phyloP scores from a whole-genome alignment of 768 basidiomycete genomes.

The Phlebiopsis gigantea region DNA sequence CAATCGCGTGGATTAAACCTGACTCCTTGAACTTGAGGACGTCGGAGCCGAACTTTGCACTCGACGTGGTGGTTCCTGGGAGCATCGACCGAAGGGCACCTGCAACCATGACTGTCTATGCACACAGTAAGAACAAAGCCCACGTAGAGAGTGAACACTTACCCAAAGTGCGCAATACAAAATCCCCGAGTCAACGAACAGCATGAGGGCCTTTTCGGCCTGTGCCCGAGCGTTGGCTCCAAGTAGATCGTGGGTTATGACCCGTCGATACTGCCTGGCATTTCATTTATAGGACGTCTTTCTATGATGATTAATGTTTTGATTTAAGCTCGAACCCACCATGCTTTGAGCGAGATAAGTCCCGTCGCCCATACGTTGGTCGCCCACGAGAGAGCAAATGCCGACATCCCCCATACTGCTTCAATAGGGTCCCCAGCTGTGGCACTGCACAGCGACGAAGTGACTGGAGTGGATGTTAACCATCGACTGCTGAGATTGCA shows the following conservation, averaged over 20 bases:
- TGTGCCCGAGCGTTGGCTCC: background rate
- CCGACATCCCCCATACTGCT: background rate
- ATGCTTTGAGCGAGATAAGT: background rate
- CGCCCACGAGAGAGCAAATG: background rate
- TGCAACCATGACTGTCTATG: background rate
- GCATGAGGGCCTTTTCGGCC: background rate
- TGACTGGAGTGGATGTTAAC: background rate
- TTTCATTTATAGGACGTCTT: too few relatives aligned
- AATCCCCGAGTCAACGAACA: background rate
- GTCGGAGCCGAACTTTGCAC: background rate
- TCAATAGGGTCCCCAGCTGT: background rate
- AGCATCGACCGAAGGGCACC: background rate
- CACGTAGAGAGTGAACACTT: background rate
- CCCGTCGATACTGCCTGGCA: background rate
- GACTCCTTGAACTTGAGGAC: background rate
- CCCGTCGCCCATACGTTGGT: background rate
- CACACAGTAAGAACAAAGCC: background rate
- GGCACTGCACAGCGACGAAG: background rate
- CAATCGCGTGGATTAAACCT: background rate
- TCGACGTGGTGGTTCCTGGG: background rate
- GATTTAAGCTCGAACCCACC: too few relatives aligned
- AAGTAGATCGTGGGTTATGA: background rate
- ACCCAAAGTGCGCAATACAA: background rate
- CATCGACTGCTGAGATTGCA: background rate
- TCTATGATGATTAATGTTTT: too few relatives aligned